These are phyloP conservation scores for Exophiala spinifera DNA, from an alignment of 2,329 filamentous ascomycete genomes.

Conservation along the genomic window DNA sequence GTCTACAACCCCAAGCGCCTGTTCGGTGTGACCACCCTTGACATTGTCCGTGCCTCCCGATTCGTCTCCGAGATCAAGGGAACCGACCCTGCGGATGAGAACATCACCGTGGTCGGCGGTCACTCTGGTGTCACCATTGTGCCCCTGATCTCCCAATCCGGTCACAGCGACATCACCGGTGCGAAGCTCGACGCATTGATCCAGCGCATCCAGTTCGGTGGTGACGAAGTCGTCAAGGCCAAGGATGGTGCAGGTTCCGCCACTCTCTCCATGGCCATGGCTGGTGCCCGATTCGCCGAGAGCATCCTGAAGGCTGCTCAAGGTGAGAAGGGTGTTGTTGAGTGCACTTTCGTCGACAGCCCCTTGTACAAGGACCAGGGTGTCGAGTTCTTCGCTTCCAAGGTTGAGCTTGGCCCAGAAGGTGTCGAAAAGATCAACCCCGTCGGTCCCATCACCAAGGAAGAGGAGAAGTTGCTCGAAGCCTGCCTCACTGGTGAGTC, in stretches of 20 bases:
- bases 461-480: constrained; percentile 87
- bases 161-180: constrained; percentile 77
- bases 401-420: constrained; percentile 92
- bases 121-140: constrained; percentile 99
- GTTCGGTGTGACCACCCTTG: constrained; percentile 98
- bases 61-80: constrained; percentile 95
- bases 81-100: constrained; percentile 87
- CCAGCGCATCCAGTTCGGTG: constrained; percentile 96
- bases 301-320: constrained; percentile 87
- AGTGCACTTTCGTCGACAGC: constrained; percentile 96
- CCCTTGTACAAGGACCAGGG: constrained; percentile 98
- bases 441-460: constrained; percentile 76
- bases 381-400: constrained; percentile 93
- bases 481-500: constrained; percentile 64
- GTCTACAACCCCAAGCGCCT: constrained; percentile 99
- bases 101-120: constrained; percentile 92
- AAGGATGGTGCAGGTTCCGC: constrained; percentile 97
- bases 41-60: constrained; percentile 94
- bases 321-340: constrained; percentile 90
- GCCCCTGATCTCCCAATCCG: constrained; percentile 91
- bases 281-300: constrained; percentile 81
- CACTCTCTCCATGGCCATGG: constrained; percentile 98
- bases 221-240: constrained; percentile 98
- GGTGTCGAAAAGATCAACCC: constrained; percentile 92
- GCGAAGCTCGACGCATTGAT: constrained; percentile 72